Evolutionary conservation across 495 filamentous ascomycete species (phyloP).

Genomic region (Penicillium alfredii): DNA sequence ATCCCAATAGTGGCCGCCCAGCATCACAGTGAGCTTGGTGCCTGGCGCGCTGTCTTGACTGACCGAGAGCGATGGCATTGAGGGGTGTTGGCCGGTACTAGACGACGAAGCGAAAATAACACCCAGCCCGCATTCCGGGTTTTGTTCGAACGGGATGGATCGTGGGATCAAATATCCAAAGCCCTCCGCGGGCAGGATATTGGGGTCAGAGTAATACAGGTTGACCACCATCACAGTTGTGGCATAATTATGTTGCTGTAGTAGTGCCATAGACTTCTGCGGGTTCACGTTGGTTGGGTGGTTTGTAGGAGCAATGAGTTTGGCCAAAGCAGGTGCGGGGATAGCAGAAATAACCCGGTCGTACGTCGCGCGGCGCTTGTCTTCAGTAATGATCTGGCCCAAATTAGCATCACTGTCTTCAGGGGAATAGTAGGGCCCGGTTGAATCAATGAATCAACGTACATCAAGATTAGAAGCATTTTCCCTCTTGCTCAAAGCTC

Average conservation of each 20-base stretch:
- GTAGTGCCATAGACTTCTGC: slow-evolving; percentile 18
- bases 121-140: slow-evolving; percentile 79
- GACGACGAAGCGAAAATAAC: slow-evolving; percentile 86
- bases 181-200: slow-evolving; percentile 59
- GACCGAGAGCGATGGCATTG: slow-evolving; percentile 6
- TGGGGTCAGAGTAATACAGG: slow-evolving; percentile 65
- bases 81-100: slow-evolving; percentile 14
- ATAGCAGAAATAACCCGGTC: slow-evolving; percentile 69
- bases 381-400: slow-evolving; percentile 11
- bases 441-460: too few relatives aligned
- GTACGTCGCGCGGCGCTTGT: slow-evolving; percentile 27
- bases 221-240: slow-evolving; percentile 90
- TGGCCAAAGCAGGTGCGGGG: slow-evolving; percentile 35
- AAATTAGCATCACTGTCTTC: background rate
- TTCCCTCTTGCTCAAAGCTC: slow-evolving; percentile 9
- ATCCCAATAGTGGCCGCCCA: slow-evolving; percentile 93
- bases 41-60: slow-evolving; percentile 52
- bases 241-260: slow-evolving; percentile 51
- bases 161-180: slow-evolving; percentile 89
- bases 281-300: slow-evolving; percentile 8
- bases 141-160: slow-evolving; percentile 60
- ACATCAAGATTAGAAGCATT: slow-evolving; percentile 15
- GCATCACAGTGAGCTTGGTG: slow-evolving; percentile 90
- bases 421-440: background rate
- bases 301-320: slow-evolving; percentile 17